Evolutionary conservation across 257 asterid genomes (phyloP), one percentile per base, ranked within the genome.

Genomic region (Thymus quinquecostatus): DNA sequence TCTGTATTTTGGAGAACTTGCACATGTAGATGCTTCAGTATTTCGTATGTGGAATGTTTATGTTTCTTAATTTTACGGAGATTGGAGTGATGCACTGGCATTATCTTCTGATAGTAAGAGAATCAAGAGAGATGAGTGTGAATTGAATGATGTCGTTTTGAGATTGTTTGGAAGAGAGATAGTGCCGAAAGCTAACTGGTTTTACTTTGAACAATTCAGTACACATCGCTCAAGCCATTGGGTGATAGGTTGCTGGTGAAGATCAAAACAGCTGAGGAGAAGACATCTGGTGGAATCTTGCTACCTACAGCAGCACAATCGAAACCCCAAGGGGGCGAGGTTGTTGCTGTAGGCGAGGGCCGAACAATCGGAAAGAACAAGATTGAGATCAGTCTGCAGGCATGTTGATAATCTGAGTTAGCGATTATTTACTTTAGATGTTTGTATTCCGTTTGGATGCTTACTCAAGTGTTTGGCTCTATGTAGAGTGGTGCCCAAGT

Each of bases 281-380:
- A 88, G 81, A 86, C 91, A 2, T 68, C 85, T 1, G 99, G 99
- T 64, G 99, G 99, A 48, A 95, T 95, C 79, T 77, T 95, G 32
- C 84, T 95, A 40, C 99, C 99, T 36, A 69, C 91, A 56, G 44
- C 79, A 4, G 96, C 96, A 0, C 99, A 92, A 68, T 64, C 92
- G 5, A 92, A 82, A 75, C 84, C 88, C 14, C 95, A 89, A 55
- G 97, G 96, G 13, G 99, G 98, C 47, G 99, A 95, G 86, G 92
- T 95, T 0, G 97, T 95, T 57, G 97, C 98, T 13, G 82, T 92
- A 27, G 99, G 99, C 61, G 98, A 92, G 82, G 99, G 99, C 12
- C 97, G 97, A 3, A 81, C 86, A 3, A 41, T 88, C 67, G 97
- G 99, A 40, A 88, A 87, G 75, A 86, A 58, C 74, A 89, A 86